Evolutionary conservation across 257 asterid species (phyloP), one percentile per base, ranked within the genome.

Genomic region (Prunella vulgaris): DNA sequence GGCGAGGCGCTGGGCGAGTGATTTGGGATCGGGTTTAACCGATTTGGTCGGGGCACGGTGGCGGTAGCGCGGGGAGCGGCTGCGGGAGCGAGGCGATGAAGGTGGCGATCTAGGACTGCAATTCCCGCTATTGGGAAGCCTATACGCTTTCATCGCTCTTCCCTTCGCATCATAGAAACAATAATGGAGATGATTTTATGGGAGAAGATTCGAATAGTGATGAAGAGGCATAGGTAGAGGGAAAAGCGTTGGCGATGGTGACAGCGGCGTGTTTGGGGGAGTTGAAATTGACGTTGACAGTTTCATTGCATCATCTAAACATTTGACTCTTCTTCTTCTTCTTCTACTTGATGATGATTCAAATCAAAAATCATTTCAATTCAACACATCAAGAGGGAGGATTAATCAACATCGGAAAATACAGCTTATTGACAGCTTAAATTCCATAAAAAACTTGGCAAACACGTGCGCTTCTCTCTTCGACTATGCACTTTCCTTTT

Each of bases 31-130:
- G 44, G 84, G 77, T 7, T 80, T 80, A 49, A 77, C 83, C 64
- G 93, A 51, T 67, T 79, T 75, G 15, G 71, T 61, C 24, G 77
- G n/a, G 7, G 51, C 2, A 40, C 84, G 77, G 76, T 62, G 71
- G 81, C 82, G 82, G 81, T 66, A 63, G 32, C 96, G 83, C 68
- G 98, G 99, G 9, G 99, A 93, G 54, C 90, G 89, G 66, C 92
- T 83, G 60, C 85, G 85, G 20, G 96, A 94, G 3, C 70, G 69
- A 13, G 76, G 76, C n/a, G 99, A 93, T 40, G 90, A 80, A 51
- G 97, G 95, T 28, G 98, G 95, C 40, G 98, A 84, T 17, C 93
- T 83, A n/a, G 96, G 96, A 83, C 94, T 85, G 84, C 77, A 85
- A 74, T 84, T 86, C 78, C 96, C 98, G 87, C 96, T 90, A 81